Base-by-base conservation (phyloP, 1,284 basidiomycete species). In the Cryptococcus maquisensis region DNA sequence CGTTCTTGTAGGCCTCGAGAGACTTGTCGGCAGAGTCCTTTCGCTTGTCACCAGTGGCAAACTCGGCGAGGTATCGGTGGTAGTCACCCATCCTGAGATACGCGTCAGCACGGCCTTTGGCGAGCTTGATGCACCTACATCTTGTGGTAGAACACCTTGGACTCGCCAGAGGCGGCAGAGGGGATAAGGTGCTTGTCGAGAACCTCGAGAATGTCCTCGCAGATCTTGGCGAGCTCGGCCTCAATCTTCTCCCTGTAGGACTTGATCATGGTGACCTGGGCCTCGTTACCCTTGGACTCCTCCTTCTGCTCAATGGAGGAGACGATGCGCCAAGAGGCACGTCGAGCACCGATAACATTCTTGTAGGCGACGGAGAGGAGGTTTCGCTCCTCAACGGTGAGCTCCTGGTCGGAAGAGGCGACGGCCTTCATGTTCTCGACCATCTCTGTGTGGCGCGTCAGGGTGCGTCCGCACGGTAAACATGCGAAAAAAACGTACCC, bases 111-210 rank as follows among this genome's bases (percentile, higher is more conserved):
- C 23, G 21, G 2, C 21, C 41, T 16, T 38, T n/a, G 45, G 36
- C 35, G 35, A 40, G 26, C 7, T 12, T 39, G 15, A 37, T 36
- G 24, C 5, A 77, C 88, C 64, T 72, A 95, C 94, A 98, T 98
- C 88, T 98, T 98, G 86, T 98, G 95, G 84, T 98, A 98, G 85
- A 98, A 98, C 64, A 98, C 95, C 84, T 98, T 98, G 64, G 90
- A 94, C 82, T 98, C 96, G 75, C 96, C 95, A 60, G 92, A 89
- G 60, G 92, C 93, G 55, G 95, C 96, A 36, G 92, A 95, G 63
- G 96, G 95, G 73, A 98, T 98, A 68, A 98, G 88, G 84, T 98
- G 94, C 82, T 96, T 92, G 81, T 97, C 94, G 64, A 98, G 89
- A 59, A 98, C 94, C 67, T 93, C 87, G 68, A 98, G 90, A 73